Base-by-base conservation (phyloP, 371 early-diverging fungal species). In the Cokeromyces recurvatus region DNA sequence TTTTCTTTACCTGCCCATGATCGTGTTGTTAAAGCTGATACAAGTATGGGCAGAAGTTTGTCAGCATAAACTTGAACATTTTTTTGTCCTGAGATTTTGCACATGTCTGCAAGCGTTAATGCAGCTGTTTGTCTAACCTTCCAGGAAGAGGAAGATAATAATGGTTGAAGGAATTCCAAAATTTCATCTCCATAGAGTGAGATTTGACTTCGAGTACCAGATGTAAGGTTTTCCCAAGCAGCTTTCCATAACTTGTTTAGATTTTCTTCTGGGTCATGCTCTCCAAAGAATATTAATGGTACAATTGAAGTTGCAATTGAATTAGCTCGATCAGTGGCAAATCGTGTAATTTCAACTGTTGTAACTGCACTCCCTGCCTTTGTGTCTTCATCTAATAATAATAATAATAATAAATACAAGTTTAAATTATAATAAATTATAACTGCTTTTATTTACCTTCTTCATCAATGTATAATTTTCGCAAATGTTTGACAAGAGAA, bases 1-100 rank as follows among this genome's bases (percentile, higher is more conserved):
- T 74, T 68, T 50, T 93, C 94, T 59, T 93, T 95, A 24, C 94
- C 95, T 2, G 82, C 84, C 93, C 93, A 95, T 1, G 87, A 81
- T 25, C 93, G 70, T 4, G 92, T 90, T 0, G 81, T 64, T 4
- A 91, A 62, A 0, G 86, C 79, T 10, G 80, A 70, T 1, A 82
- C 52, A 46, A 94, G 66, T 14, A 86, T 49, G 2, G 85, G 84
- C 32, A 93, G 48, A 8, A 84, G 53, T 16, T 60, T 53, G 8
- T 71, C 67, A 42, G 84, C 76, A 40, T 79, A 57, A 3, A 55
- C 36, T 11, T 36, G 45, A 20, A 80, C 41, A 4, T 49, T 59
- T 27, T 60, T 59, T 5, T 29, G 8, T 16, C 63, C 66, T 59
- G 54, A 27, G 47, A 64, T 35, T 61, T 77, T 38, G 77, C 80